Evolutionary conservation across 345 rosid species (phyloP).

Genomic region (Rubroshorea leprosula): DNA sequence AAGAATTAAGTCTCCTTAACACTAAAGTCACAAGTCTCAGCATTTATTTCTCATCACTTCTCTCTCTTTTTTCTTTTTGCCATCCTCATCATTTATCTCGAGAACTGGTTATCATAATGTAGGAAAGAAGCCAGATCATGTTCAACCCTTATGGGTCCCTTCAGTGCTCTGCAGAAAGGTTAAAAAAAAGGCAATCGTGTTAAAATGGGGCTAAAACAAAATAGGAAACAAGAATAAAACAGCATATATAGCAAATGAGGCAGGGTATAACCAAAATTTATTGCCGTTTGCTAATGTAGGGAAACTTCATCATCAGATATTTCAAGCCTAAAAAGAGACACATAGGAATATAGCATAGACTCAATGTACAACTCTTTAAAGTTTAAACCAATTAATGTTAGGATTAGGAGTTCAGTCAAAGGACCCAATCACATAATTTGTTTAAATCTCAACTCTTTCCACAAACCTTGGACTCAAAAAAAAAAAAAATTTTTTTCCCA

Average conservation of each 20-base stretch:
- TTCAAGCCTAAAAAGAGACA: too few relatives aligned
- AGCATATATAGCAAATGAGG: neutral
- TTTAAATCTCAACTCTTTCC: too few relatives aligned
- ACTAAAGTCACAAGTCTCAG: neutral
- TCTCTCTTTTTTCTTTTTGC: too few relatives aligned
- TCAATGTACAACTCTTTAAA: too few relatives aligned
- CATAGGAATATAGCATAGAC: neutral
- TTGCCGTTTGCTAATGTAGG: neutral
- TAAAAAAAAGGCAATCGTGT: neutral
- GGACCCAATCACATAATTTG: too few relatives aligned
- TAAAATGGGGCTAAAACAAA: neutral
- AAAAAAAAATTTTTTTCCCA: too few relatives aligned
- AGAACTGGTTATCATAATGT: neutral
- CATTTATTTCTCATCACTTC: slow-evolving; percentile 19
- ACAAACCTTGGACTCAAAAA: too few relatives aligned
- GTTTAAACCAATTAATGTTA: too few relatives aligned
- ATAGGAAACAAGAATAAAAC: neutral
- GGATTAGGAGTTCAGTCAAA: too few relatives aligned
- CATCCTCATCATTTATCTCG: neutral
- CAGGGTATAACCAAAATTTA: neutral
- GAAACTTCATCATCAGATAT: neutral
- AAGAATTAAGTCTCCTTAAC: neutral
- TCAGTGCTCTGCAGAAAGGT: slow-evolving; percentile 19
- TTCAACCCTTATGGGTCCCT: slow-evolving; percentile 17
- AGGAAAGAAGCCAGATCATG: neutral